These are phyloP conservation scores for Phytophthora ramorum DNA, from an alignment of 352 stramenopile species.

Conservation along the genomic window DNA sequence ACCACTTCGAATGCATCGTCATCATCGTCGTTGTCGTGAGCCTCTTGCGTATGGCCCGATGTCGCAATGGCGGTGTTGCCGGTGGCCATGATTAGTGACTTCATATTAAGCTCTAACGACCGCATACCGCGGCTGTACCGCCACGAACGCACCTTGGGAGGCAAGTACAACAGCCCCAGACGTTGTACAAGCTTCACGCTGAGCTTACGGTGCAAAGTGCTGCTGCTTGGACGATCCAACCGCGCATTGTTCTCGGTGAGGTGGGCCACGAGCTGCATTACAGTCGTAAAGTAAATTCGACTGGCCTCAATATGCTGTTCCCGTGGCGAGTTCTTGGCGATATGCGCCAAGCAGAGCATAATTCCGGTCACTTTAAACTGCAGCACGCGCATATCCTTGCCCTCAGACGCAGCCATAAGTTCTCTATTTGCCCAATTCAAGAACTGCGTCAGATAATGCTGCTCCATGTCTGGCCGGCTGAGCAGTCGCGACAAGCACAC, in stretches of 20 bases:
- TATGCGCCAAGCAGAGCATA: constrained; percentile 81
- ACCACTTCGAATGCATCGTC: constrained; percentile 82
- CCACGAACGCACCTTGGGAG: constrained; percentile 94
- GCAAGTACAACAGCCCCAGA: constrained; percentile 94
- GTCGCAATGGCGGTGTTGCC: constrained; percentile 5
- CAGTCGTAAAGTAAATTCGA: constrained; percentile 73
- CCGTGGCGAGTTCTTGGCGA: constrained; percentile 80
- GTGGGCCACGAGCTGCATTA: constrained; percentile 74
- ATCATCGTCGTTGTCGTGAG: constrained; percentile 39
- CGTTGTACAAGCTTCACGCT: constrained; percentile 97
- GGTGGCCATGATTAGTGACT: constrained; percentile 44
- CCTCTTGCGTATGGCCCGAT: constrained; percentile 7
- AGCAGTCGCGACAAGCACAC: constrained; percentile 95
- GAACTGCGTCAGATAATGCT: constrained; percentile 91
- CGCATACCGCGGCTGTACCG: constrained; percentile 95
- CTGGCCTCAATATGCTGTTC: constrained; percentile 76
- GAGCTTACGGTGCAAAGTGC: constrained; percentile 93
- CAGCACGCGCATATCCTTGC: constrained; percentile 48
- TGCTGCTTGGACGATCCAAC: constrained; percentile 55
- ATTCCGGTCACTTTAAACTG: constrained; percentile 87
- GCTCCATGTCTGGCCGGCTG: constrained; percentile 96
- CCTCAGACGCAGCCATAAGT: constrained; percentile 42
- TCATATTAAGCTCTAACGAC: constrained; percentile 94
- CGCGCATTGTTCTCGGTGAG: constrained; percentile 63
- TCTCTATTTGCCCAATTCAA: constrained; percentile 87